Base-by-base conservation (phyloP, 768 basidiomycete genomes). In the Suillus discolor region DNA sequence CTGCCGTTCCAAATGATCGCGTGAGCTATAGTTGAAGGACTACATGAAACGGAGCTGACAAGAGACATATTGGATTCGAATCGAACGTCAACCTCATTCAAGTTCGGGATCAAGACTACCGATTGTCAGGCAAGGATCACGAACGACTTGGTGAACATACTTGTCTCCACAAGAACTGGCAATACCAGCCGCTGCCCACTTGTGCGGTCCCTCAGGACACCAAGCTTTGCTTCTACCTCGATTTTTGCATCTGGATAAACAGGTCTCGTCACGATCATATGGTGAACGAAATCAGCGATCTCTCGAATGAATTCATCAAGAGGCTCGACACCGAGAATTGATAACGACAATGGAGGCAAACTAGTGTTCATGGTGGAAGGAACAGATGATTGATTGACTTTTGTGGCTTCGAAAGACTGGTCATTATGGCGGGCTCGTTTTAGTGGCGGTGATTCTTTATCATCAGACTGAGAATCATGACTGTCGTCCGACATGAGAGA, bases 21-120 rank as follows among this genome's bases (percentile, higher is more conserved):
- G 61, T 70, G 65, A 71, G 70, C 65, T 59, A 60, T 49, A 65
- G 39, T 25, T 23, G 23, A 71, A 62, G 53, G 36, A 62, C 41
- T 54, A 54, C 47, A 64, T 16, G 16, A 28, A 67, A 57, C 44
- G 64, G 47, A 53, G 57, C 91, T 72, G 74, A 97, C 94, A 68
- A 83, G 78, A 51, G 93, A 86, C 96, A 99, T 98, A 74, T 97
- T 96, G 66, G 94, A 92, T 75, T 96, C 92, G 76, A 98, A 98
- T 15, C 89, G 88, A 63, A 88, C 74, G 60, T 92, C 89, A 4
- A 85, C 67, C 41, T 74, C 79, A 61, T 89, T 31, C 31, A 31
- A 31, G 31, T 31, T 86, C 11, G 90, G 88, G 6, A 78, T 69
- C 6, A 97, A 79, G 67, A 96, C 95, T 97, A 73, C 45, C 47